A percentile compares a stretch with the other conserved stretches of the same genome.
Evolutionary conservation across 257 asterid genomes (phyloP).

Genomic region (Ajuga chamaepitys): DNA sequence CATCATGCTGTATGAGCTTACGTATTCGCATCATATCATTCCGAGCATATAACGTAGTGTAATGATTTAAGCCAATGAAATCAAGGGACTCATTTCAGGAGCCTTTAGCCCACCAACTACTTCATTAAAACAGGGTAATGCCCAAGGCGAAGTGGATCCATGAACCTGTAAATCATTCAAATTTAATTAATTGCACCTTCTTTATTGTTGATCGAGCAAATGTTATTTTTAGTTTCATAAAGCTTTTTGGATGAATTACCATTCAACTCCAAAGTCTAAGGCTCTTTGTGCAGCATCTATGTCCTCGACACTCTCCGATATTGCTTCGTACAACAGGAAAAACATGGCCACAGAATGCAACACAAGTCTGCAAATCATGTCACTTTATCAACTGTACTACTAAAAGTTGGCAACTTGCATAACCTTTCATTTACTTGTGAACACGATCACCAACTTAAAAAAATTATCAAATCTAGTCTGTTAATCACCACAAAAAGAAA

Average conservation of each 20-base stretch:
- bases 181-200: constrained; percentile 15
- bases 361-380: too few species aligned
- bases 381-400: background rate
- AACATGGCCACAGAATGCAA: too few species aligned
- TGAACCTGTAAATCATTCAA: constrained; percentile 77
- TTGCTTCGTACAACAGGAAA: constrained; percentile 88
- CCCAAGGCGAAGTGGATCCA: constrained; percentile 92
- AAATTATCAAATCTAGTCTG: background rate
- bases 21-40: constrained; percentile 49
- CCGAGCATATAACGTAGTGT: constrained; percentile 61
- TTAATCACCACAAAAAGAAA: background rate
- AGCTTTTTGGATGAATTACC: too few species aligned
- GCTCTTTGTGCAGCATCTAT: constrained; percentile 66
- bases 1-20: constrained; percentile 49
- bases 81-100: constrained; percentile 74
- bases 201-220: background rate
- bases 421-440: background rate
- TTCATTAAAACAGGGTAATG: constrained; percentile 83
- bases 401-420: background rate
- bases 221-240: background rate
- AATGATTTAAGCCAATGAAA: constrained; percentile 78
- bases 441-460: background rate
- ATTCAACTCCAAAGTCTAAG: constrained; percentile 71
- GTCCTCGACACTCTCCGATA: constrained; percentile 48
- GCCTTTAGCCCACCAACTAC: constrained; percentile 56